Evolutionary conservation across 192 early-diverging fungal genomes (phyloP), one percentile per base, ranked within the genome.

Genomic region (Backusella tuberculispora): DNA sequence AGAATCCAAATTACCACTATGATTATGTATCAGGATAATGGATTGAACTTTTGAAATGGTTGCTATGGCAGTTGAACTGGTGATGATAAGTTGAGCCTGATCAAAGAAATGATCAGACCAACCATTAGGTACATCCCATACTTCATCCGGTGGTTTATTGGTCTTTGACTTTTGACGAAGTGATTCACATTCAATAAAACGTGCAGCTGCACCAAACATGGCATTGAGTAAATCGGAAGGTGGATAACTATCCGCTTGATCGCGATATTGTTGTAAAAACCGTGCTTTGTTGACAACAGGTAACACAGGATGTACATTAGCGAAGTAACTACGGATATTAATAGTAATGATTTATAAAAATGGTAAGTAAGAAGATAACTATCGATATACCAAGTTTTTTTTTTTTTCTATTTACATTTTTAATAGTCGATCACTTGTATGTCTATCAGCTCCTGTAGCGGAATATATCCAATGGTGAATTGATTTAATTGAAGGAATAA

Each of bases 221-320:
- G 79, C 75, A 46, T 76, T 73, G 6, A 80, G 41, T 37, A 80
- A 26, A 24, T 76, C 70, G 5, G 79, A 38, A 38, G 71, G 56
- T 37, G 79, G 79, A 70, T 74, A 80, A 5, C 71, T 47, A 13
- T 80, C 72, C 12, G 34, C 42, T 50, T 76, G 79, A 24, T 76
- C 75, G 53, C 79, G 74, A 38, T 80, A 80, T 40, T 80, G 79
- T 34, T 74, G 75, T 69, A 92, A 75, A 70, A 94, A 91, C 14
- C 86, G 82, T 0, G 82, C 76, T 66, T 90, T 90, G 79, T 91
- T 85, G 43, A 94, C 78, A 7, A 94, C 83, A 3, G 92, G 92
- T 67, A 94, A 83, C 26, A 86, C 86, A 10, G 91, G 91, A 71
- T 94, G 92, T 0, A 92, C 77, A 73, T 88, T 86, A 7, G 73